These are phyloP conservation scores for Cryptococcus hybrid DNA, from an alignment of 1,284 basidiomycete genomes.

Conservation along the genomic window DNA sequence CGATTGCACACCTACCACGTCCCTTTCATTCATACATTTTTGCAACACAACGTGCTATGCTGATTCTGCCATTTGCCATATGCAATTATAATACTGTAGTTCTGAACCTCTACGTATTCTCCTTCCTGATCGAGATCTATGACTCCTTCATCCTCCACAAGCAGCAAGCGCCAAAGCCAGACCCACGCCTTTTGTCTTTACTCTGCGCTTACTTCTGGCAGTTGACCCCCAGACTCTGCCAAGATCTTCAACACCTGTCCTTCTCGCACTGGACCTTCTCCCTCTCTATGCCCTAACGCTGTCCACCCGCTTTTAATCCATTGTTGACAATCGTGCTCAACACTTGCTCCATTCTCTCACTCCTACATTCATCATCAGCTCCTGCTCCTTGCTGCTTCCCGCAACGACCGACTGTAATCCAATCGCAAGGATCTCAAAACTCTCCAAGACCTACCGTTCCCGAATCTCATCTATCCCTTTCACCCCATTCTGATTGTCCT, in stretches of 20 bases:
- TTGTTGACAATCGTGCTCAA: conserved; percentile 69
- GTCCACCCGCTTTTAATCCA: conserved; percentile 64
- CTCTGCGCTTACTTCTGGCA: no score
- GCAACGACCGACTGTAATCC: neutral
- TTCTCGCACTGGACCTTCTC: conserved; percentile 10
- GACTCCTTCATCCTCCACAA: no score
- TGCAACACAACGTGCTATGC: no score
- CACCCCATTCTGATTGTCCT: conserved; percentile 10
- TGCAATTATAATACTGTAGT: no score
- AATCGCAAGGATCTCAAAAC: neutral
- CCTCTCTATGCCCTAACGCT: conserved; percentile 32
- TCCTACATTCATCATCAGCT: conserved; percentile 28
- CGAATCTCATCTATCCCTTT: conserved; percentile 24
- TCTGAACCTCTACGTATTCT: no score
- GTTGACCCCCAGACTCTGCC: no score
- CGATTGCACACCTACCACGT: no score
- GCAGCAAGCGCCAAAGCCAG: no score
- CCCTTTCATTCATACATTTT: no score
- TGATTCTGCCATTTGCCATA: no score
- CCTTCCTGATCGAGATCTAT: no score
- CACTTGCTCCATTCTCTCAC: conserved; percentile 59
- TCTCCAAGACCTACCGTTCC: conserved; percentile 25
- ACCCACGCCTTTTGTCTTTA: no score
- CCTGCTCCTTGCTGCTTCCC: neutral
- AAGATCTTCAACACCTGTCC: neutral